phyloP scores from a whole-genome alignment of 352 stramenopile genomes.

The Paralagenidium karlingii region DNA sequence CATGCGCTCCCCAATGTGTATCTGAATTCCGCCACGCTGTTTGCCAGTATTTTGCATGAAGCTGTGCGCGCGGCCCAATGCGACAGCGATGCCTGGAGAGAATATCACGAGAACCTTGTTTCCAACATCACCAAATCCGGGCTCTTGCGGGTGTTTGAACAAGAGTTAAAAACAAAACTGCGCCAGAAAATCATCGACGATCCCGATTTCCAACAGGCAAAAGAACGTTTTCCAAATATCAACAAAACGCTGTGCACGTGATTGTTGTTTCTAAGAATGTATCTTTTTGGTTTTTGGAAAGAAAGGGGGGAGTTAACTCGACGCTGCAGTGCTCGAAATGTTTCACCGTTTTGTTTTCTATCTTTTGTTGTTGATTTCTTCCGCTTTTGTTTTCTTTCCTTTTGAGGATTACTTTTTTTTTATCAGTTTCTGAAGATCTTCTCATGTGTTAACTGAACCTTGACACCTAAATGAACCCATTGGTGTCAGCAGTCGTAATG shows the following conservation, averaged over 20 bases:
- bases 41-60: constrained; percentile 47
- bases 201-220: constrained; percentile 30
- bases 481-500: too few relatives aligned
- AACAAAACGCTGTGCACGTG: constrained; percentile 25
- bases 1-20: constrained; percentile 46
- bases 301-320: too few relatives aligned
- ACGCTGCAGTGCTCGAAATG: too few relatives aligned
- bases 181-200: constrained; percentile 33
- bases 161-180: constrained; percentile 50
- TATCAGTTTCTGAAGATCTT: too few relatives aligned
- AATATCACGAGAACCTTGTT: constrained; percentile 34
- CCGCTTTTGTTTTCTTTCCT: too few relatives aligned
- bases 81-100: constrained; percentile 41
- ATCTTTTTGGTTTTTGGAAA: too few relatives aligned
- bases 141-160: constrained; percentile 29
- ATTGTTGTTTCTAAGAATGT: too few relatives aligned
- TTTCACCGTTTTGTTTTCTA: too few relatives aligned
- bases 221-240: constrained; percentile 48
- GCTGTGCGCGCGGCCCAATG: constrained; percentile 40
- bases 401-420: too few relatives aligned
- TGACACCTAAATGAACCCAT: too few relatives aligned
- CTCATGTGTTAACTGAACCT: too few relatives aligned
- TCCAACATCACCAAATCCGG: constrained; percentile 32
- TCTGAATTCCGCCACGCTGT: constrained; percentile 41
- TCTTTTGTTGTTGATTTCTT: too few relatives aligned